Base-by-base conservation (phyloP, 2,329 filamentous ascomycete genomes). In the Fusarium algeriense region DNA sequence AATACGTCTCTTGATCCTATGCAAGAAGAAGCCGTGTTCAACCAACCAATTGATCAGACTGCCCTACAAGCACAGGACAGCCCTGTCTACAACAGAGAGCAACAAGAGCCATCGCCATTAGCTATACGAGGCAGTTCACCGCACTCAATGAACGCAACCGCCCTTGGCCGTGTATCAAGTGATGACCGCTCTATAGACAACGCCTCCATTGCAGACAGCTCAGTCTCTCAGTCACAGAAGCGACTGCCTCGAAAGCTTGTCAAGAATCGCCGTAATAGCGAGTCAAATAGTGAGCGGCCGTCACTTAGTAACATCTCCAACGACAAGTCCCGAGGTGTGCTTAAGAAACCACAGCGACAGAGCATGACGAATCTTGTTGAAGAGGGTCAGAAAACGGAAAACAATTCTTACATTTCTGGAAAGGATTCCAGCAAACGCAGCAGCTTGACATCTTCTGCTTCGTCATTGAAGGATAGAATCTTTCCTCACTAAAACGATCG, bases 241-340 rank as follows among this genome's bases (percentile, higher is more conserved):
- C 77, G 81, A n/a, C 78, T 78, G 49, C 81, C 79, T 38, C 81
- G 80, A 55, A 85, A 85, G 70, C 76, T 85, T 37, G 81, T 78
- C 23, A 86, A 85, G 75, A 78, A 69, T 55, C 80, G 82, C 30
- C 79, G 77, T 30, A 81, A 73, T 64, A 83, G 78, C 71, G 82
- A 83, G 35, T 73, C 71, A 14, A 75, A 70, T 34, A 58, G 71
- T 23, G 82, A 83, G 55, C 81, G 77, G 59, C 50, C 72, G 20
- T 57, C 54, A 14, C 43, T 73, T 20, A 34, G 54, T 20, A 43
- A 57, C 40, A 32, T 62, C 32, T 43, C 64, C n/a, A 64, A 56
- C 35, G 71, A 77, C 13, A 71, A 66, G 50, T 34, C 66, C 2
- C 80, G 79, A 59, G 73, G 75, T 5, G 74, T 84, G 13, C 77